These are phyloP conservation scores for Tricholoma matsutake DNA, from an alignment of 768 basidiomycete species.

Conservation along the genomic window DNA sequence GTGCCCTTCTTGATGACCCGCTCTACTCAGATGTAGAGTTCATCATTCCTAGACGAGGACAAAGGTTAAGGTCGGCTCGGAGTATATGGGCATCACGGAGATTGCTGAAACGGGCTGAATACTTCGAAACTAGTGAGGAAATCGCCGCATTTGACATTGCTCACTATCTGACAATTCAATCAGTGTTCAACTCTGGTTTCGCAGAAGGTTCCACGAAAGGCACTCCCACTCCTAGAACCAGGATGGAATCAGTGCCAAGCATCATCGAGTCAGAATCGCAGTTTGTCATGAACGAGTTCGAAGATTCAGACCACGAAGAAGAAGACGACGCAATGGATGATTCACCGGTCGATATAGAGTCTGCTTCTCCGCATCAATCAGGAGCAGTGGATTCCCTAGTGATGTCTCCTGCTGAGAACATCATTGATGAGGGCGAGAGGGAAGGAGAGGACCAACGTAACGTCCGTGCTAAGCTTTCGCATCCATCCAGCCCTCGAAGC, in stretches of 20 bases:
- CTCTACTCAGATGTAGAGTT: slow-evolving; percentile 84
- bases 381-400: slow-evolving; percentile 6
- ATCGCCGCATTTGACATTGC: not conserved
- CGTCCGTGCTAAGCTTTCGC: slow-evolving; percentile 19
- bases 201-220: slow-evolving; percentile 47
- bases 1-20: slow-evolving; percentile 75
- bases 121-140: slow-evolving; percentile 68
- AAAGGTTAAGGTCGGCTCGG: slow-evolving; percentile 34
- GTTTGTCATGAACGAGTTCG: slow-evolving; percentile 42
- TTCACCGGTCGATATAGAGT: slow-evolving; percentile 24
- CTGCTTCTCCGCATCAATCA: slow-evolving; percentile 6
- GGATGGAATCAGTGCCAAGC: slow-evolving; percentile 14
- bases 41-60: slow-evolving; percentile 50
- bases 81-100: slow-evolving; percentile 69
- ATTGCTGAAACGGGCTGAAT: slow-evolving; percentile 68
- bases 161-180: not conserved
- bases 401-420: slow-evolving; percentile 8
- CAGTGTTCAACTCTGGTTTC: slow-evolving; percentile 76
- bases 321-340: slow-evolving; percentile 22
- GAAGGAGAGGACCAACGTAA: slow-evolving; percentile 16
- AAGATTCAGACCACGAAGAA: slow-evolving; percentile 49
- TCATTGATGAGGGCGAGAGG: slow-evolving; percentile 23
- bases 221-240: slow-evolving; percentile 21
- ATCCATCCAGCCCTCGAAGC: slow-evolving; percentile 22
- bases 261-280: slow-evolving; percentile 24